Evolutionary conservation across 208 protist genomes (phyloP), one percentile per base, ranked within the genome.

Genomic region (Trypanosoma cruzi): DNA sequence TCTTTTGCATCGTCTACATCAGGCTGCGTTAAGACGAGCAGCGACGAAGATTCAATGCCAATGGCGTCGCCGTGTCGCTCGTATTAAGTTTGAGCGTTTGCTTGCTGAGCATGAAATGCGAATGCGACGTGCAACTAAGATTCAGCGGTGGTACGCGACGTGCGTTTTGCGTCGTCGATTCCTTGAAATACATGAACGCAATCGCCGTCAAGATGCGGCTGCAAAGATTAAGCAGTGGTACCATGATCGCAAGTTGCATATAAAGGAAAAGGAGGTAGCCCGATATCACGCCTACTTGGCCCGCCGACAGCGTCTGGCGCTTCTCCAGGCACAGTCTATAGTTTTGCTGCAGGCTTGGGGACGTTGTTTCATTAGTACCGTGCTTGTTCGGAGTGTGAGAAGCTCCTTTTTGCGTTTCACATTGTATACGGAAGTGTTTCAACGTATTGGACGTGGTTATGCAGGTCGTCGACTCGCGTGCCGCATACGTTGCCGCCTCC

Each of bases 131-230:
- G 86, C 79, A 24, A 77, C 58, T 28, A 65, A 70, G 26, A 82
- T 96, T 42, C 81, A 91, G 68, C 63, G 82, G 10, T 93, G 84
- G 84, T 92, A 91, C 68, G 71, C 57, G 42, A 94, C 81, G 68
- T 74, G 79, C 48, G 68, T 77, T 29, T 18, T 72, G 52, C 88
- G 88, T 14, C 67, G 74, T 48, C 73, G 69, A 58, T 96, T 88
- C 49, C 60, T 91, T 16, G 49, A 55, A 26, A 72, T 77, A 67
- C 68, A 77, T 24, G 73, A 85, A 24, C 71, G 52, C n/a, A 75
- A 85, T 44, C 79, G 77, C 18, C 80, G 81, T 10, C 46, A 64
- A 48, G 64, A 72, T 13, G 88, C 85, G 4, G 88, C 85, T 24
- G 37, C 42, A n/a, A 60, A 62, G 31, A 79, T 96, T 62, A 86